Evolutionary conservation across 179 eudicot genomes (phyloP).

Genomic region (Pouteria campechiana): DNA sequence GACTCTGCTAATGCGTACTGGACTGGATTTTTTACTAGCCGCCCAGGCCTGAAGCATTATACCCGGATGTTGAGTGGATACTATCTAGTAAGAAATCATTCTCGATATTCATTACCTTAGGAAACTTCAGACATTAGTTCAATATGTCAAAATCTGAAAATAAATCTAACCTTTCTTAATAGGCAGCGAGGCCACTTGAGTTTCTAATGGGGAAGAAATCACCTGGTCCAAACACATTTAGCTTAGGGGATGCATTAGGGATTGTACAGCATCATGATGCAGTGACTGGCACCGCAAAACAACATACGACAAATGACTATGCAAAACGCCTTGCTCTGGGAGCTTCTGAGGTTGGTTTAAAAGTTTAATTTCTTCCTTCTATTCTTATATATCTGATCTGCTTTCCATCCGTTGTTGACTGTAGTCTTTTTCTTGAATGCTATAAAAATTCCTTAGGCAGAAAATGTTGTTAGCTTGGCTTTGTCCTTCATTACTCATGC

Average conservation of each 20-base stretch:
- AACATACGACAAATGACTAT: conserved; percentile 76
- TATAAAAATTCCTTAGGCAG: conserved; percentile 36
- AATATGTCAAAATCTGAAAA: neutral
- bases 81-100: conserved; percentile 42
- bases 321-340: conserved; percentile 71
- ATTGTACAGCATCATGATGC: conserved; percentile 94
- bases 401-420: neutral
- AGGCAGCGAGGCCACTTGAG: conserved; percentile 94
- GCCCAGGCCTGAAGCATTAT: conserved; percentile 77
- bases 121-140: neutral
- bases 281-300: conserved; percentile 74
- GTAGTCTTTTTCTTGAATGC: neutral
- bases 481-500: conserved; percentile 43
- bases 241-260: conserved; percentile 81
- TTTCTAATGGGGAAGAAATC: conserved; percentile 47
- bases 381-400: neutral
- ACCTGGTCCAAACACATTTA: conserved; percentile 40
- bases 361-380: neutral
- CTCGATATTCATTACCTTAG: neutral
- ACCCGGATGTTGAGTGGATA: conserved; percentile 74
- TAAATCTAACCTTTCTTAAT: conserved; percentile 3
- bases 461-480: conserved; percentile 51
- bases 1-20: conserved; percentile 56
- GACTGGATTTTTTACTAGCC: conserved; percentile 88
- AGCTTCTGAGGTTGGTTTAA: conserved; percentile 49